Conservation (phyloP, 495 filamentous ascomycete genomes). For the Penicillium ochrochloron region DNA sequence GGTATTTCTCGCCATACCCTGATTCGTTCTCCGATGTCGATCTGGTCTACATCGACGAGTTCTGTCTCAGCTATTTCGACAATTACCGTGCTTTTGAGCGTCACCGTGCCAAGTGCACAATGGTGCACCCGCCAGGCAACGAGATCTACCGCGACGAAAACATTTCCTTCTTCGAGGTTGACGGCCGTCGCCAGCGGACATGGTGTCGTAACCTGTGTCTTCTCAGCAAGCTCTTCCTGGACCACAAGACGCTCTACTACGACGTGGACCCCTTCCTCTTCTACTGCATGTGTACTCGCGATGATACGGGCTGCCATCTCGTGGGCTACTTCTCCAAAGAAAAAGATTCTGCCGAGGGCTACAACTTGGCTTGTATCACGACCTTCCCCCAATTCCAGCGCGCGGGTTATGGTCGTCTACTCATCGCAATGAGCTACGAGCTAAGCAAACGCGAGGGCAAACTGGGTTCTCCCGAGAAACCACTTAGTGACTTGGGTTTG, state of each 20-base stretch:
- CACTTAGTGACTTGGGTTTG: slow-evolving; percentile 89
- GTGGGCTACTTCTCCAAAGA: slow-evolving; percentile 98
- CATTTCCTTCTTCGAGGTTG: slow-evolving; percentile 96
- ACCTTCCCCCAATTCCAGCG: slow-evolving; percentile 95
- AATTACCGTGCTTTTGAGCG: slow-evolving; percentile 76
- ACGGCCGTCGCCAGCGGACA: slow-evolving; percentile 89
- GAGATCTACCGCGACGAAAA: slow-evolving; percentile 96
- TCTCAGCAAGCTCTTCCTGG: slow-evolving; percentile 92
- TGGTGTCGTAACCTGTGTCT: slow-evolving; percentile 98
- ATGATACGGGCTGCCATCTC: slow-evolving; percentile 85
- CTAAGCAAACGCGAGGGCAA: slow-evolving; percentile 94
- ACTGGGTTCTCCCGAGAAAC: slow-evolving; percentile 94
- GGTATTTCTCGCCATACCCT: slow-evolving; percentile 99
- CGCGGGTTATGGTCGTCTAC: slow-evolving; percentile 86
- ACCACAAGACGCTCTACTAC: slow-evolving; percentile 99
- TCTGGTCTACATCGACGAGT: slow-evolving; percentile 94
- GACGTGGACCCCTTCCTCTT: slow-evolving; percentile 98
- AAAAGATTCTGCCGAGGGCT: slow-evolving; percentile 93
- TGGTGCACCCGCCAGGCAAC: slow-evolving; percentile 93
- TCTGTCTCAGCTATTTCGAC: slow-evolving; percentile 90
- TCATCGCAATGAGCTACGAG: slow-evolving; percentile 98
- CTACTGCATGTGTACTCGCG: slow-evolving; percentile 93
- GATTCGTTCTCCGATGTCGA: slow-evolving; percentile 84
- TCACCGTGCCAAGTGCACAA: slow-evolving; percentile 87
- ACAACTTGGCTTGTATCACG: slow-evolving; percentile 97